Base-by-base conservation (phyloP, 768 basidiomycete species). In the Mycena vitilis region DNA sequence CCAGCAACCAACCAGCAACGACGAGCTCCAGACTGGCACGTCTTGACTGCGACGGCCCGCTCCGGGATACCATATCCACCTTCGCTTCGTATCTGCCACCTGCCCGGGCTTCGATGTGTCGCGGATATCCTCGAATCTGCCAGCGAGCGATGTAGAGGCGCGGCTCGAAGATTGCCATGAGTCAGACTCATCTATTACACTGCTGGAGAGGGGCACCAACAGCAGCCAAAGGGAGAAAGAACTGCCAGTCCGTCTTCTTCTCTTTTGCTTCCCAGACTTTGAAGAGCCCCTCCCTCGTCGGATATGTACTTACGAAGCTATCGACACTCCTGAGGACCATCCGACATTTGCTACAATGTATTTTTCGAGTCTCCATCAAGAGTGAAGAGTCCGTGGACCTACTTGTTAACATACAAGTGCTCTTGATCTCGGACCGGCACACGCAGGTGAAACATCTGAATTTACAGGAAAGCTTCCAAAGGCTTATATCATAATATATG, bases 161-260 rank as follows among this genome's bases (percentile, higher is more conserved):
- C 5, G 1, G 30, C 7, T 20, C 0, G 6, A n/a, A 23, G 7
- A 44, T 23, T 10, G 59, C 6, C 34, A n/a, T 6, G 60, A 57
- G 44, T 15, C 10, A 9, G 60, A 57, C 45, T 38, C 60, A 7
- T 11, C 18, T 9, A 30, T 51, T 2, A 23, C 51, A 1, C 38
- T 69, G 36, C 42, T 69, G 10, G 40, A 69, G 53, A 45, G 9
- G 42, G 60, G 23, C 62, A 47, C 51, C 25, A 20, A 8, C 8
- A n/a, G 5, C 16, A 64, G 22, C 45, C 57, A 10, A 30, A 63
- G 52, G 67, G 67, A 30, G 62, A 63, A n/a, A 69, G 51, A 44
- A 63, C 48, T 18, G 57, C 23, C 59, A 23, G 42, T 68, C 34
- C 61, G 51, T 34, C 44, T 63, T 0, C 37, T 16, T 44, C 5